A percentile compares a stretch with the other conserved stretches of the same genome.
Evolutionary conservation across 345 rosid species (phyloP).

Genomic region (Bruguiera sexangula): DNA sequence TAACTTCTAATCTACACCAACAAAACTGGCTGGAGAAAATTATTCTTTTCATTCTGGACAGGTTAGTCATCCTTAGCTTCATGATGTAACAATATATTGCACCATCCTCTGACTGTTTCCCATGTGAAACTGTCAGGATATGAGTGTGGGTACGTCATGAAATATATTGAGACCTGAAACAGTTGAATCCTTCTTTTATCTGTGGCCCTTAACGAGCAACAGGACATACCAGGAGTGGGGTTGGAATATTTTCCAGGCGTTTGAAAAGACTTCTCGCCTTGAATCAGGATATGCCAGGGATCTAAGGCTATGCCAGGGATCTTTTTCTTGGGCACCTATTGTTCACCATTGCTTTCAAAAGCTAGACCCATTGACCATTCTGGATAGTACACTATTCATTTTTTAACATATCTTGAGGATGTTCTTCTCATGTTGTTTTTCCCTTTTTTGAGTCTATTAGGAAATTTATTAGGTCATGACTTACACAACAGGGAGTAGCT

Average conservation of each 20-base stretch:
- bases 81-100: not conserved
- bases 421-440: too few relatives aligned
- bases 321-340: too few relatives aligned
- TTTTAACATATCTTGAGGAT: too few relatives aligned
- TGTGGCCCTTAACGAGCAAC: too few relatives aligned
- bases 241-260: constrained; percentile 94
- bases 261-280: constrained; percentile 84
- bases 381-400: too few relatives aligned
- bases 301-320: too few relatives aligned
- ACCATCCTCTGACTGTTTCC: not conserved
- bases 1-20: constrained; percentile 85
- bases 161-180: constrained; percentile 63
- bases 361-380: too few relatives aligned
- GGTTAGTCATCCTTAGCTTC: constrained; percentile 33
- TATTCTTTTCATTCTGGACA: constrained; percentile 73
- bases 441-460: too few relatives aligned
- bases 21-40: constrained; percentile 96
- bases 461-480: too few relatives aligned
- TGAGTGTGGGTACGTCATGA: constrained; percentile 97
- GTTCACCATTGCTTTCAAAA: too few relatives aligned
- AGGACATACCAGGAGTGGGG: constrained; percentile 91
- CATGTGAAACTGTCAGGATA: constrained; percentile 52
- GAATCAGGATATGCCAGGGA: constrained; percentile 60
- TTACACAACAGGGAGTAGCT: too few relatives aligned
- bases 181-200: too few relatives aligned